phyloP scores from a whole-genome alignment of 768 basidiomycete species.

The Boletus rubroflammeus region DNA sequence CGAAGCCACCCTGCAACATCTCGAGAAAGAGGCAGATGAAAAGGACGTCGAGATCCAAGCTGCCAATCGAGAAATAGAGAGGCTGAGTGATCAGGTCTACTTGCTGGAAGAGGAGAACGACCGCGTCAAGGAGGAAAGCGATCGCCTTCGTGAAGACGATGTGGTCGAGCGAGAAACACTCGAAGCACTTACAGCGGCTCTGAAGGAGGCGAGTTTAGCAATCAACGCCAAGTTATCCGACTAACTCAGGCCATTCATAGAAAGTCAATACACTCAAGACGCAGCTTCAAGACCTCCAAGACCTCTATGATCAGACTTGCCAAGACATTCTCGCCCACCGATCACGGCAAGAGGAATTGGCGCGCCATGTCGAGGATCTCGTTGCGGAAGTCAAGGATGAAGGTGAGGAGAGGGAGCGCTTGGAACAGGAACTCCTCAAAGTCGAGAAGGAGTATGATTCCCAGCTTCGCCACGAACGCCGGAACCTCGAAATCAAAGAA shows the following conservation, averaged over 20 bases:
- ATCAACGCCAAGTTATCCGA: neutral
- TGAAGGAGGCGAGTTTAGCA: constrained; percentile 67
- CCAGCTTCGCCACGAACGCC: constrained; percentile 54
- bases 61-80: constrained; percentile 74
- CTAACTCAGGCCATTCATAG: constrained; percentile 35
- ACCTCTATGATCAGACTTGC: constrained; percentile 60
- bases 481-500: constrained; percentile 67
- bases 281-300: constrained; percentile 62
- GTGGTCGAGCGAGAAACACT: constrained; percentile 63
- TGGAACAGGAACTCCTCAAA: constrained; percentile 51
- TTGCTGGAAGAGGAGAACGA: constrained; percentile 86
- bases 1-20: constrained; percentile 67
- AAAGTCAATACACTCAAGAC: constrained; percentile 64
- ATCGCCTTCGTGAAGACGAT: constrained; percentile 69
- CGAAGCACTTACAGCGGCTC: constrained; percentile 61
- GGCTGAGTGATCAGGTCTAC: constrained; percentile 76
- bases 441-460: constrained; percentile 64
- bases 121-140: constrained; percentile 65
- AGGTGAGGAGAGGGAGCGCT: constrained; percentile 50
- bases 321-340: constrained; percentile 66
- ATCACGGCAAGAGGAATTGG: constrained; percentile 73
- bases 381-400: constrained; percentile 59
- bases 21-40: constrained; percentile 74
- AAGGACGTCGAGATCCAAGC: constrained; percentile 76
- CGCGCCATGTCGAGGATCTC: constrained; percentile 68